Conservation (phyloP, 2,329 filamentous ascomycete genomes). For the Venturia aucupariae region DNA sequence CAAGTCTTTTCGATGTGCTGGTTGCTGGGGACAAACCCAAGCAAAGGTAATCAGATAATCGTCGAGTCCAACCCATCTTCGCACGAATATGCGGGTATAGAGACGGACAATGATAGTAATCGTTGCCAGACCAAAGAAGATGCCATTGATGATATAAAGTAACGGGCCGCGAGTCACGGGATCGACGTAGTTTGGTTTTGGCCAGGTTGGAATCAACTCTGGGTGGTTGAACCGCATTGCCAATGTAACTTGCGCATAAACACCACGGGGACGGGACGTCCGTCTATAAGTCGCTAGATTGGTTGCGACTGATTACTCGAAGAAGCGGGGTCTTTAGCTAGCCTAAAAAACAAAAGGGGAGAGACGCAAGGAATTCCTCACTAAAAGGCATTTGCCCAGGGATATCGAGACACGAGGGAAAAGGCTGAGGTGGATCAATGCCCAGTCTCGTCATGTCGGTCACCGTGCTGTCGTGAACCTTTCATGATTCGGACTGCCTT, state of each 20-base stretch:
- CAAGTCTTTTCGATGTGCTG: neutral
- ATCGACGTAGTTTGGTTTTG: slow-evolving; percentile 3
- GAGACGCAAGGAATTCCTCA: neutral
- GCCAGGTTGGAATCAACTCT: slow-evolving; percentile 8
- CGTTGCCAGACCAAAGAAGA: slow-evolving; percentile 5
- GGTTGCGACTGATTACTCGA: neutral
- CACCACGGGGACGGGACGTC: neutral
- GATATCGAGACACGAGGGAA: neutral
- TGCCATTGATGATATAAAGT: neutral
- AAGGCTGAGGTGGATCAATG: neutral
- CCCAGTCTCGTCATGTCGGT: neutral
- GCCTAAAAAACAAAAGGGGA: neutral
- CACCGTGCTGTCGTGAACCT: neutral
- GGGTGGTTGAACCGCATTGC: slow-evolving; percentile 9
- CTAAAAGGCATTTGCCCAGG: neutral
- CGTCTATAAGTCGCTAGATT: neutral
- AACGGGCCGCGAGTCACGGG: neutral
- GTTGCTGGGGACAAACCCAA: neutral
- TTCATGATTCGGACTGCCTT: neutral
- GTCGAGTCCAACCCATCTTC: slow-evolving; percentile 11
- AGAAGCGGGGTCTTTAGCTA: neutral
- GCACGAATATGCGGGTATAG: slow-evolving; percentile 3
- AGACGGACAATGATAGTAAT: neutral
- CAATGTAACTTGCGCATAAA: neutral
- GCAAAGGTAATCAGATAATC: slow-evolving; percentile 4